Conservation (phyloP, 768 basidiomycete genomes). For the Termitomyces sp. region DNA sequence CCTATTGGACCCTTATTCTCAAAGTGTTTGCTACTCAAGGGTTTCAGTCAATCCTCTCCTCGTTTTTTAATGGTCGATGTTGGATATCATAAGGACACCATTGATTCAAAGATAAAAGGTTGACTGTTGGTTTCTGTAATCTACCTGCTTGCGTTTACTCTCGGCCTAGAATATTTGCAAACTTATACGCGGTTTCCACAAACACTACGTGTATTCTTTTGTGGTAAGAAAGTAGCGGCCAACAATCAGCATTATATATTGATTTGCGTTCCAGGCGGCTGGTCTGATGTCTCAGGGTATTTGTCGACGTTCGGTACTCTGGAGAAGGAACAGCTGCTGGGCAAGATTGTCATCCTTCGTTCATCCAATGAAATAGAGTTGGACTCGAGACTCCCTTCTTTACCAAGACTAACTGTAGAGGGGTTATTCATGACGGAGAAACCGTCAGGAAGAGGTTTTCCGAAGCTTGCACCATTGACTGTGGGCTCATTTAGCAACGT, state of each 20-base stretch:
- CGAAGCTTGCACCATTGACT: conserved; percentile 43
- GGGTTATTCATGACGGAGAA: conserved; percentile 42
- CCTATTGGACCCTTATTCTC: neutral
- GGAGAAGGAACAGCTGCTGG: conserved; percentile 55
- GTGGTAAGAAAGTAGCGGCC: conserved; percentile 38
- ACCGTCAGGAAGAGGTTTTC: conserved; percentile 24
- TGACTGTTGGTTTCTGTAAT: neutral
- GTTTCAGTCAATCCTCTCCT: conserved; percentile 71
- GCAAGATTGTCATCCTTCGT: conserved; percentile 62
- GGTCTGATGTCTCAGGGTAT: conserved; percentile 43
- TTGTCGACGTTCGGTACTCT: conserved; percentile 50
- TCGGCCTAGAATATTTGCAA: conserved; percentile 56
- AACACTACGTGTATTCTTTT: conserved; percentile 69
- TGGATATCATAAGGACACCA: conserved; percentile 55
- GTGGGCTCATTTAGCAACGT: conserved; percentile 38
- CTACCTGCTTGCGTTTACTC: neutral
- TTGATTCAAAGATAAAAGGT: conserved; percentile 73
- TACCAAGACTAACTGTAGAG: conserved; percentile 52
- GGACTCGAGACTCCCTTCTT: conserved; percentile 41
- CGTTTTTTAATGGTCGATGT: conserved; percentile 69
- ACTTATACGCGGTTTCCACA: conserved; percentile 70
- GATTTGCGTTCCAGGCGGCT: conserved; percentile 39
- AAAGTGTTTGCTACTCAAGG: conserved; percentile 24
- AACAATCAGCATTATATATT: neutral
- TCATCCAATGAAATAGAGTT: conserved; percentile 36